phyloP scores from a whole-genome alignment of 345 rosid species.

The Rhizophora mangle region DNA sequence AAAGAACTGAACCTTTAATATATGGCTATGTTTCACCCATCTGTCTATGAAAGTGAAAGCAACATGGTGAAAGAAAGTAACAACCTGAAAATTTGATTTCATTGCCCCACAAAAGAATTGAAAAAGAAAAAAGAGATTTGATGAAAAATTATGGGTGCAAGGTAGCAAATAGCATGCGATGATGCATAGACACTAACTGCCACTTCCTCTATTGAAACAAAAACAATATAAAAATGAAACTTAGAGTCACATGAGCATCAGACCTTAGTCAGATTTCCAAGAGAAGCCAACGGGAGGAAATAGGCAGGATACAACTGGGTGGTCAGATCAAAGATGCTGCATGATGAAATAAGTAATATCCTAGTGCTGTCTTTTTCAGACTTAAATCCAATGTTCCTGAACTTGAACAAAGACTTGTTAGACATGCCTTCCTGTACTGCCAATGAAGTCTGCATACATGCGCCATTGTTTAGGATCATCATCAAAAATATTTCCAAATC shows the following conservation, averaged over 20 bases:
- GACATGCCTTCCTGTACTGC: slow-evolving; percentile 90
- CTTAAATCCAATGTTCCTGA: slow-evolving; percentile 10
- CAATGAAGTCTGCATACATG: slow-evolving; percentile 97
- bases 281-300: slow-evolving; percentile 85
- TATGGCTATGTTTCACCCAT: background rate
- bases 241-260: background rate
- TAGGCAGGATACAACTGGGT: slow-evolving; percentile 90
- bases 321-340: slow-evolving; percentile 87
- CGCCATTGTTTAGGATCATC: slow-evolving; percentile 99
- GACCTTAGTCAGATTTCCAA: slow-evolving; percentile 94
- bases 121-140: no score
- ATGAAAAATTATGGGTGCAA: no score
- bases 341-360: slow-evolving; percentile 19
- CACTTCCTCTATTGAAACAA: background rate
- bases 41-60: background rate
- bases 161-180: background rate
- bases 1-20: background rate
- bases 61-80: no score
- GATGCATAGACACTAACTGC: background rate
- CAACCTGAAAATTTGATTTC: no score
- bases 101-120: no score
- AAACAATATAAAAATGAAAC: no score
- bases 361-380: background rate
- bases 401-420: slow-evolving; percentile 6
- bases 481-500: slow-evolving; percentile 87